Base-by-base conservation (phyloP, 1,139 yeast genomes). In the Kurtzmaniella quercitrusa region DNA sequence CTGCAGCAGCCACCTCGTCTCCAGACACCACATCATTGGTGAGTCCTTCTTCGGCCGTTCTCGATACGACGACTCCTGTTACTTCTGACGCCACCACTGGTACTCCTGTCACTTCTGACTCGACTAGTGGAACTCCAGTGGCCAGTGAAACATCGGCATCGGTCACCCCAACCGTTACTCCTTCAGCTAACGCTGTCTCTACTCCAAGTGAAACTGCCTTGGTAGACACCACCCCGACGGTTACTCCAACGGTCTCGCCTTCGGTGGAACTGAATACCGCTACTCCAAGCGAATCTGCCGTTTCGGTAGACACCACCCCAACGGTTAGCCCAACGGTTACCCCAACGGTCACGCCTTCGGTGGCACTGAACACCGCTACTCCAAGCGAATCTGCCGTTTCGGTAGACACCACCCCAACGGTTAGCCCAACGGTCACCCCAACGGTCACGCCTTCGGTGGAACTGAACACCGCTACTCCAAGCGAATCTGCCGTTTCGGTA, bases 81-180 rank as follows among this genome's bases (percentile, higher is more conserved):
- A 17, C 38, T 18, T 14, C 17, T 9, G 40, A 21, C 15, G 5
- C 23, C 8, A 5, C 23, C 4, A 5, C 23, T 4, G 23, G 23
- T 21, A 21, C 23, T 21, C 17, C 33, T 27, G 14, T 25, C 34
- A 15, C 7, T 8, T 15, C 14, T 7, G 31, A 27, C 3, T 11
- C 31, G 14, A 10, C 14, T n/a, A 23, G 25, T 10, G 31, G 3
- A 12, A 7, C 31, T n/a, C n/a, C 14, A n/a, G 12, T n/a, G 10
- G n/a, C 14, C 12, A 11, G 14, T 10, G 31, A n/a, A 27, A 7
- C 31, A 27, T 11, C 31, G 12, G 14, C 31, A 27, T 37, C 37
- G 18, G 25, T 23, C 14, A 38, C 43, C 33, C 34, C 42, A 40
- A 19, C 44, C 25, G 43, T 15, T 19, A 36, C 41, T 17, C 40